Conservation (phyloP, 768 basidiomycete genomes). For the Mycena metata region DNA sequence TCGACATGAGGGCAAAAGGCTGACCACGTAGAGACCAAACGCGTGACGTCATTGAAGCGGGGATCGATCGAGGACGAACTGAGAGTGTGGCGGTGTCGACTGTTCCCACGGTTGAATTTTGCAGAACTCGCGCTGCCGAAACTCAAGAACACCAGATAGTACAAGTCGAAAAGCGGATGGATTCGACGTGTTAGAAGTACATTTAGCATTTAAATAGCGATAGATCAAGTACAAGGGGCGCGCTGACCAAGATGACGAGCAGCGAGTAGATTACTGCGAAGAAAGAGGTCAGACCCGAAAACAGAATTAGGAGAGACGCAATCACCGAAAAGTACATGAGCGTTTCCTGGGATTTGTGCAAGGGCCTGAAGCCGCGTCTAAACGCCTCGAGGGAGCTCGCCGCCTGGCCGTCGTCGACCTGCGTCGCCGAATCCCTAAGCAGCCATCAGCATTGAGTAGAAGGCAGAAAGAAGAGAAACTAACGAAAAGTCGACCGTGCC, state of each 20-base stretch:
- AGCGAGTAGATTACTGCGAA: constrained; percentile 3
- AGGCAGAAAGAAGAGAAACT: no score
- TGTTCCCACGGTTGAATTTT: no score
- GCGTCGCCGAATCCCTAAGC: constrained; percentile 67
- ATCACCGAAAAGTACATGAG: constrained; percentile 68
- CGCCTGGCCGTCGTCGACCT: constrained; percentile 55
- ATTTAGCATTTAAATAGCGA: background rate
- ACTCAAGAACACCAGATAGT: no score
- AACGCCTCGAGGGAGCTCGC: constrained; percentile 62
- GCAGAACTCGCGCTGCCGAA: no score
- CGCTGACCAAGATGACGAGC: no score
- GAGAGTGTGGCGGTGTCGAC: no score
- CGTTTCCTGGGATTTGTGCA: constrained; percentile 63
- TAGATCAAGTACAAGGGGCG: background rate
- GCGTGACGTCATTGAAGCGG: constrained; percentile 27
- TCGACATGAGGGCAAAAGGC: constrained; percentile 38
- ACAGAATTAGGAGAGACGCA: background rate
- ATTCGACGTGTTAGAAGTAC: background rate
- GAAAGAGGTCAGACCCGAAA: background rate
- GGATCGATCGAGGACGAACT: constrained; percentile 33
- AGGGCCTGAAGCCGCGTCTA: constrained; percentile 66
- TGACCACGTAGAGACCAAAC: background rate
- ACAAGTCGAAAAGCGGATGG: background rate
- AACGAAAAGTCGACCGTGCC: constrained; percentile 61
- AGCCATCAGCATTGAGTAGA: no score